Percentiles rank a stretch among this genome's conserved stretches.
Conservation (phyloP, 208 protist species). For the Borovskyia barvae region DNA sequence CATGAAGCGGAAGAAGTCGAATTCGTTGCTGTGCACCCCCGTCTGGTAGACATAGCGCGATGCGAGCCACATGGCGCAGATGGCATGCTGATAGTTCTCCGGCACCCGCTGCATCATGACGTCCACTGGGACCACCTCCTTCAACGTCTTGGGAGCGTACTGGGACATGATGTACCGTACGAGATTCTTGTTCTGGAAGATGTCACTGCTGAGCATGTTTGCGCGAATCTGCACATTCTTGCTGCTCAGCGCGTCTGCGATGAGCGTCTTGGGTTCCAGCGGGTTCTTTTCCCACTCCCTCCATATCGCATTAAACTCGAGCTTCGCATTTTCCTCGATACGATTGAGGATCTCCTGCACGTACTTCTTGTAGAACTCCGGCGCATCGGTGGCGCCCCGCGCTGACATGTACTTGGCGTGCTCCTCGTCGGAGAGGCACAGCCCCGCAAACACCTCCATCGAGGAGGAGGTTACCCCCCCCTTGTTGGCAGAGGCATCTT, state of each 20-base stretch:
- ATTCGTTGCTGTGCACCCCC: slow-evolving; percentile 83
- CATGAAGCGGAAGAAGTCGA: slow-evolving; percentile 92
- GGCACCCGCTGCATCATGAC: slow-evolving; percentile 88
- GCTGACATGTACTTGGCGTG: slow-evolving; percentile 89
- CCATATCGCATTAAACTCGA: slow-evolving; percentile 93
- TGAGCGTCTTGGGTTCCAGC: slow-evolving; percentile 59
- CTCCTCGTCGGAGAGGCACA: slow-evolving; percentile 93
- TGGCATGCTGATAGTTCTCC: slow-evolving; percentile 91
- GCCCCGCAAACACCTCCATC: slow-evolving; percentile 94
- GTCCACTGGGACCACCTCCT: slow-evolving; percentile 82
- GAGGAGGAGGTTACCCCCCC: slow-evolving; percentile 97
- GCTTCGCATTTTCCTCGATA: slow-evolving; percentile 84
- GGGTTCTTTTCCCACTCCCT: slow-evolving; percentile 58
- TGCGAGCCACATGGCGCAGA: slow-evolving; percentile 92
- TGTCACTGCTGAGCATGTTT: slow-evolving; percentile 75
- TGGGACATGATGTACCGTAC: slow-evolving; percentile 69
- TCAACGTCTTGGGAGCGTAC: slow-evolving; percentile 79
- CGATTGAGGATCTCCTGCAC: slow-evolving; percentile 86
- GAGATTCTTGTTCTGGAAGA: slow-evolving; percentile 81
- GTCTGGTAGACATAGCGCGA: slow-evolving; percentile 92
- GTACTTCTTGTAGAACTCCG: slow-evolving; percentile 93
- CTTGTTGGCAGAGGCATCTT: slow-evolving; percentile 96
- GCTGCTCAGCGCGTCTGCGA: slow-evolving; percentile 80
- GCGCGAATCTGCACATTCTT: slow-evolving; percentile 90
- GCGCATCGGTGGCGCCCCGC: slow-evolving; percentile 48